Percentiles rank a stretch among this genome's conserved stretches.
Conservation (phyloP, 306 rosid genomes). For the Quercus gilva region DNA sequence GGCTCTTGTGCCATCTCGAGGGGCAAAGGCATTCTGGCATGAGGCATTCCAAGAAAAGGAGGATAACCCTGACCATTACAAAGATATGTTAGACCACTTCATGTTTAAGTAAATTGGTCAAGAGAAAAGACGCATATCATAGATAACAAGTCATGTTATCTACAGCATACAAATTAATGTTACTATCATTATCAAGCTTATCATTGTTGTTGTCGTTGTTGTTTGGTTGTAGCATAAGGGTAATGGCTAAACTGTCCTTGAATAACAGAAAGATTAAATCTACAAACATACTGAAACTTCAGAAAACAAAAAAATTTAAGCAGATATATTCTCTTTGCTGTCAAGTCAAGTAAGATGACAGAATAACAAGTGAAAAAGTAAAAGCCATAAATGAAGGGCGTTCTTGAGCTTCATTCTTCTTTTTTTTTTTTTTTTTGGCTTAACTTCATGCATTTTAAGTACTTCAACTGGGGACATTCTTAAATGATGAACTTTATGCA, state of each 20-base stretch:
- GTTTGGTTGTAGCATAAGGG: background rate
- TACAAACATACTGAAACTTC: background rate
- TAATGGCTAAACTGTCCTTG: background rate
- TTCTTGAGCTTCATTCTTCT: background rate
- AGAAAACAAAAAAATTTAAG: background rate
- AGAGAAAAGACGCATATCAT: background rate
- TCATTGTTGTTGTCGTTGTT: background rate
- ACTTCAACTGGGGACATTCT: background rate
- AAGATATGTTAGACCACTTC: constrained; percentile 7
- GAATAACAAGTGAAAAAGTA: background rate
- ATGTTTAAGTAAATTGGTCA: background rate
- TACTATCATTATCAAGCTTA: background rate
- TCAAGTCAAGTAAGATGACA: background rate
- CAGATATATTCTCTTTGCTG: background rate
- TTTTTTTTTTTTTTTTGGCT: no score
- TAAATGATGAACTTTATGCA: background rate
- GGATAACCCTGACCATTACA: constrained; percentile 64
- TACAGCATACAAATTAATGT: background rate
- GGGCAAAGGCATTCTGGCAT: constrained; percentile 94
- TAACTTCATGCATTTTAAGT: background rate
- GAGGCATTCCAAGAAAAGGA: constrained; percentile 87
- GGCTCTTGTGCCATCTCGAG: constrained; percentile 98
- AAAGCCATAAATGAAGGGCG: background rate
- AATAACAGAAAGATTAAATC: background rate
- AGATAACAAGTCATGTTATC: no score